Conservation (phyloP, 345 rosid genomes). For the Citrus medica region DNA sequence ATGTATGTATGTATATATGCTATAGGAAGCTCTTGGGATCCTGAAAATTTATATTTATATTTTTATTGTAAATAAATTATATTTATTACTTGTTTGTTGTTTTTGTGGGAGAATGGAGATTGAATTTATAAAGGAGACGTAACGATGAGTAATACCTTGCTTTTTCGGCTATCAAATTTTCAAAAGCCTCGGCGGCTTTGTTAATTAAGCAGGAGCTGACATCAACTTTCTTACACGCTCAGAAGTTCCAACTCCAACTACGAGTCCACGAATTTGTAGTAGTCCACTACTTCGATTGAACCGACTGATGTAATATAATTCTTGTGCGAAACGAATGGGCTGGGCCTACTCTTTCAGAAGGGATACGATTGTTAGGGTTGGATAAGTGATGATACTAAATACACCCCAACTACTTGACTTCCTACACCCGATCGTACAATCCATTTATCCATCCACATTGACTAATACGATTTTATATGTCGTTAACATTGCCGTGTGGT, state of each 20-base stretch:
- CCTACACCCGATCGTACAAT: no score
- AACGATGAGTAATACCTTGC: constrained; percentile 11
- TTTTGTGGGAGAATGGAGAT: not conserved
- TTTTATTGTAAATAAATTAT: not conserved
- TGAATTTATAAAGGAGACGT: constrained; percentile 10
- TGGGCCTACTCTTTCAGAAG: not conserved
- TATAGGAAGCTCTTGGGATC: not conserved
- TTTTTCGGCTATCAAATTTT: not conserved
- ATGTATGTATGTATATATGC: no score
- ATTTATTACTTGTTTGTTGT: not conserved
- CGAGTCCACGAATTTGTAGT: no score
- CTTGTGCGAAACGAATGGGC: not conserved
- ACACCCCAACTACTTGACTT: no score
- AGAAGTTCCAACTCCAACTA: no score
- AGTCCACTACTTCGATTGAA: no score
- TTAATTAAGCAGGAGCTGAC: not conserved
- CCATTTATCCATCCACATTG: no score
- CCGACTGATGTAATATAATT: no score
- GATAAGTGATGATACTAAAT: no score
- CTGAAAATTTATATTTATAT: not conserved
- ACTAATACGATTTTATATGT: no score
- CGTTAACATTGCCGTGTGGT: no score
- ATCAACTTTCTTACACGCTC: not conserved
- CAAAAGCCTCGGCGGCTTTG: not conserved
- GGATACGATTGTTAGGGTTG: no score